Percentiles rank a stretch among this genome's conserved stretches.
Conservation (phyloP, 371 early-diverging fungal species). For the Mycotypha africana region DNA sequence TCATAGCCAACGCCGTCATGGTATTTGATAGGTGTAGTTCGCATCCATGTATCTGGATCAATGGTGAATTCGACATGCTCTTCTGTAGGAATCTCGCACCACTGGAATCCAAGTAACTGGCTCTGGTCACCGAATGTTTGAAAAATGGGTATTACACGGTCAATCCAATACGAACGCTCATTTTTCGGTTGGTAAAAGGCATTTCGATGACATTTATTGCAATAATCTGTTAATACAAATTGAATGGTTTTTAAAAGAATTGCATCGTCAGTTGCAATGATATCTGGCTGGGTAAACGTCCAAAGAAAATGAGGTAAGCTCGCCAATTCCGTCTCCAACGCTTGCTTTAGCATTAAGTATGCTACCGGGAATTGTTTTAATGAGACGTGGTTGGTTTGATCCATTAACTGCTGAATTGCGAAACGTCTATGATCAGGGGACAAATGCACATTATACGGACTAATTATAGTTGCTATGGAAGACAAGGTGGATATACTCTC, state of each 20-base stretch:
- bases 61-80: conserved; percentile 11
- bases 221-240: conserved; percentile 8
- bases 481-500: neutral
- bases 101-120: conserved; percentile 18
- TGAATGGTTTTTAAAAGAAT: neutral
- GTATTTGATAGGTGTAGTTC: conserved; percentile 5
- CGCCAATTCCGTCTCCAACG: conserved; percentile 1
- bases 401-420: neutral
- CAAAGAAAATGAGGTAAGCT: conserved; percentile 6
- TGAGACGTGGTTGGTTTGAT: conserved; percentile 4
- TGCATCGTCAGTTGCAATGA: conserved; percentile 1
- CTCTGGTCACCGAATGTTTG: conserved; percentile 14
- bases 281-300: neutral
- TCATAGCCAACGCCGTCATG: conserved; percentile 11
- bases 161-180: conserved; percentile 11
- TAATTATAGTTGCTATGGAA: neutral
- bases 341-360: conserved; percentile 5
- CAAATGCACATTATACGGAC: neutral
- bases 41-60: conserved; percentile 6
- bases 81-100: conserved; percentile 14
- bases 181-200: conserved; percentile 5
- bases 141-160: neutral
- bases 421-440: neutral
- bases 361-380: neutral
- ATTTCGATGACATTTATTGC: conserved; percentile 9